Percentiles rank a stretch among this genome's conserved stretches.
phyloP scores from a whole-genome alignment of 2,329 filamentous ascomycete species.

The Gliomastix tumulicola region DNA sequence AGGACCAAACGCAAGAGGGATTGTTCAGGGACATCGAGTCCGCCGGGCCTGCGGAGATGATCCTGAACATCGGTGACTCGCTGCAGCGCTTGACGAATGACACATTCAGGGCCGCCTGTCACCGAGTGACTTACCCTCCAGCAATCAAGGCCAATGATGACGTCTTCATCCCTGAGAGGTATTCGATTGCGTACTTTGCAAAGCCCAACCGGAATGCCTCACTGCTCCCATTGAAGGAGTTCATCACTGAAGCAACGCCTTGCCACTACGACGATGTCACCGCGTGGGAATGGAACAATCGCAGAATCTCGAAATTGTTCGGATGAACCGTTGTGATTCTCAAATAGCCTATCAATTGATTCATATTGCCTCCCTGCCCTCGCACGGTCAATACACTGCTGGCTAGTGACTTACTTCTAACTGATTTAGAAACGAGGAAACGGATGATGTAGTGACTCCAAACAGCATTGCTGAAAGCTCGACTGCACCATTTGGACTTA shows the following conservation, averaged over 20 bases:
- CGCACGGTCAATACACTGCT: too few species aligned
- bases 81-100: constrained; percentile 29
- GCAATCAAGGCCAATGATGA: constrained; percentile 4
- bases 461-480: too few species aligned
- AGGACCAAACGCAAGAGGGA: constrained; percentile 15
- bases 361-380: too few species aligned
- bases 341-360: too few species aligned
- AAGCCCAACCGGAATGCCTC: constrained; percentile 20
- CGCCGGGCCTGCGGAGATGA: constrained; percentile 16
- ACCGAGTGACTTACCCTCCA: constrained; percentile 19
- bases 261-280: constrained; percentile 21
- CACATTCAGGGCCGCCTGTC: constrained; percentile 19
- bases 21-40: constrained; percentile 15
- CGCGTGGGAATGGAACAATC: constrained; percentile 21
- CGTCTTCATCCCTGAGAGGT: constrained; percentile 15
- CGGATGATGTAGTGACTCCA: too few species aligned
- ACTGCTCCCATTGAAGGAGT: constrained; percentile 18
- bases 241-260: constrained; percentile 14
- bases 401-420: too few species aligned
- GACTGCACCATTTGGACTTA: too few species aligned
- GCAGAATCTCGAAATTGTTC: constrained; percentile 13
- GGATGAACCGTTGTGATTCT: too few species aligned
- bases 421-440: too few species aligned
- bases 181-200: constrained; percentile 14
- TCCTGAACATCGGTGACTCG: constrained; percentile 31